Conservation (phyloP, 257 asterid genomes). For the Coffea canephora region DNA sequence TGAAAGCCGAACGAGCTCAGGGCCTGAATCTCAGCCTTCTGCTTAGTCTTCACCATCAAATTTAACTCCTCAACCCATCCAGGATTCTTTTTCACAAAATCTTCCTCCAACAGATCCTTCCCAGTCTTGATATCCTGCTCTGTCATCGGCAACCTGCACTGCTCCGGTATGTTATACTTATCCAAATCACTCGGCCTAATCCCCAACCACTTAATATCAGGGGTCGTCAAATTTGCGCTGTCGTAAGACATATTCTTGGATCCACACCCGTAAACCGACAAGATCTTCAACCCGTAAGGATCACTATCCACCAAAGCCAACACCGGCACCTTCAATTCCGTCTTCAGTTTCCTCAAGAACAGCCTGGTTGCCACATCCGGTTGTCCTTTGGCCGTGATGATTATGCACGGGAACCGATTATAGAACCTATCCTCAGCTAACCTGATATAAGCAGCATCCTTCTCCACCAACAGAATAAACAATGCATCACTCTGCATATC, state of each 20-base stretch:
- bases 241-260: constrained; percentile 95
- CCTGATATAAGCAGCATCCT: constrained; percentile 87
- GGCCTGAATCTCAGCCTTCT: constrained; percentile 95
- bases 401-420: constrained; percentile 79
- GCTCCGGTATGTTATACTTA: constrained; percentile 81
- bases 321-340: constrained; percentile 79
- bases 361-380: constrained; percentile 84
- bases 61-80: constrained; percentile 94
- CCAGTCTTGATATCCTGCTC: constrained; percentile 89
- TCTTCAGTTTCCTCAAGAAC: constrained; percentile 78
- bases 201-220: constrained; percentile 92
- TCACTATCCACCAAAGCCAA: constrained; percentile 83
- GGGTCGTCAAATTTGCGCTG: constrained; percentile 76
- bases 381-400: constrained; percentile 81
- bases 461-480: constrained; percentile 75
- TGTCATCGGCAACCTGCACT: constrained; percentile 85
- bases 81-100: constrained; percentile 90
- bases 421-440: constrained; percentile 79
- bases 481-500: constrained; percentile 91
- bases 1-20: constrained; percentile 89
- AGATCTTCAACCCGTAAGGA: constrained; percentile 78
- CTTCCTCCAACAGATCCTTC: constrained; percentile 85
- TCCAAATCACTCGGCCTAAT: constrained; percentile 82
- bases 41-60: constrained; percentile 85
- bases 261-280: constrained; percentile 81